These are phyloP conservation scores for Ordospora colligata DNA, from an alignment of 371 early-diverging fungal genomes.

Conservation along the genomic window DNA sequence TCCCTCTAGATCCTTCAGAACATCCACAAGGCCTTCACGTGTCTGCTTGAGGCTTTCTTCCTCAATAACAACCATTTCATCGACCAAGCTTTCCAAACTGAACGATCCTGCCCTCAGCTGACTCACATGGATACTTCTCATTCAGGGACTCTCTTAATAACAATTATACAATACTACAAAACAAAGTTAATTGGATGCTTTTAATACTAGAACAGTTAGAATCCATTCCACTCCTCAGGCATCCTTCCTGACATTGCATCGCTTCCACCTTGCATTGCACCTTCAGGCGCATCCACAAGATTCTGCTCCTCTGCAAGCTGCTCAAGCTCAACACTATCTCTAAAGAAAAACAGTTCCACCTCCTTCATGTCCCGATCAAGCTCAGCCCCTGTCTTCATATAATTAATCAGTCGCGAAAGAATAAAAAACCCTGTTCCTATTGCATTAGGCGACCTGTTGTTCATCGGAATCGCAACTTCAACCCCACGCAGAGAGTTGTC, in stretches of 20 bases:
- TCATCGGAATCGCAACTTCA: conserved; percentile 97
- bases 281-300: conserved; percentile 27
- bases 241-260: conserved; percentile 26
- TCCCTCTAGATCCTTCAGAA: conserved; percentile 24
- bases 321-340: conserved; percentile 61
- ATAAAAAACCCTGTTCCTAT: conserved; percentile 92
- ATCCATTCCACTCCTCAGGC: conserved; percentile 23
- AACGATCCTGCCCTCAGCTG: conserved; percentile 42
- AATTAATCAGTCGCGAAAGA: conserved; percentile 86
- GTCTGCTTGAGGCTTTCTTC: not conserved
- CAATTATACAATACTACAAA: not conserved
- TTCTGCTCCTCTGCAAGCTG: conserved; percentile 52
- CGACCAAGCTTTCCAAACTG: conserved; percentile 22
- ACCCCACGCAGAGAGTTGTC: conserved; percentile 81
- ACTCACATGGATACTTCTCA: conserved; percentile 41
- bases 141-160: conserved; percentile 3
- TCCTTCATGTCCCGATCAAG: conserved; percentile 56
- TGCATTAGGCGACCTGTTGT: conserved; percentile 93
- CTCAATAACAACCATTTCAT: conserved; percentile 25
- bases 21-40: not conserved
- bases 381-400: conserved; percentile 72
- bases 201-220: not conserved
- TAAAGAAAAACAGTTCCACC: conserved; percentile 60
- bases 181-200: not conserved
- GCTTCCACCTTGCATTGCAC: not conserved